Conservation (phyloP, 192 early-diverging fungal genomes). For the Globomyces pollinis-pini region DNA sequence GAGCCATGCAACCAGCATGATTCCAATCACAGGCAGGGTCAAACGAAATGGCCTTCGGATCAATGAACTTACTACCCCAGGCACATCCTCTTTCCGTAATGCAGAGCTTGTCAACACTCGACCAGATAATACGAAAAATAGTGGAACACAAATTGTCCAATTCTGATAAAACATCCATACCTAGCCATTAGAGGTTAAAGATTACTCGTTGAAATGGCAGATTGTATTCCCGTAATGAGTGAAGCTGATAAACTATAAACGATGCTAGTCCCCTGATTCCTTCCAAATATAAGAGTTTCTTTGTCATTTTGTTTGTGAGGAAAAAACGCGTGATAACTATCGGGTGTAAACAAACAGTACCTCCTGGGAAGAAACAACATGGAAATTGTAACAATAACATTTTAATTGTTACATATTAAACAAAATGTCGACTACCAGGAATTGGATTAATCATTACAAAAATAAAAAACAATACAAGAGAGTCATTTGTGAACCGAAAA, state of each 20-base stretch:
- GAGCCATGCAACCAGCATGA: neutral
- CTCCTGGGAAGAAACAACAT: too few species aligned
- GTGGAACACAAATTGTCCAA: neutral
- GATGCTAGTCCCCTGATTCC: constrained; percentile 1
- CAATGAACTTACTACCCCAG: neutral
- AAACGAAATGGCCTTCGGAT: neutral
- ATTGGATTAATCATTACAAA: too few species aligned
- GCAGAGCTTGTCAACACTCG: neutral
- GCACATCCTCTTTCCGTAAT: neutral
- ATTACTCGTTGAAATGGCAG: neutral
- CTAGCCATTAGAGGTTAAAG: too few species aligned
- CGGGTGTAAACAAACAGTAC: too few species aligned
- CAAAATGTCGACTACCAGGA: too few species aligned
- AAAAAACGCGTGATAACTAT: too few species aligned
- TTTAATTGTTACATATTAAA: too few species aligned
- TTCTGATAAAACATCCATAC: neutral
- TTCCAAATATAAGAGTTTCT: constrained; percentile 5
- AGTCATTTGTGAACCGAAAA: too few species aligned
- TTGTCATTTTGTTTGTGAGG: too few species aligned
- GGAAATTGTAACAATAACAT: too few species aligned
- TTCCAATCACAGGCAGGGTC: neutral
- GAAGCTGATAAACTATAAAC: neutral
- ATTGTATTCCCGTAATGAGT: neutral
- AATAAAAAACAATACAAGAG: too few species aligned
- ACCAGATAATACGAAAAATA: constrained; percentile 2